Evolutionary conservation across 164 flowering plant genomes (phyloP).

Genomic region (Warburgia ugandensis): DNA sequence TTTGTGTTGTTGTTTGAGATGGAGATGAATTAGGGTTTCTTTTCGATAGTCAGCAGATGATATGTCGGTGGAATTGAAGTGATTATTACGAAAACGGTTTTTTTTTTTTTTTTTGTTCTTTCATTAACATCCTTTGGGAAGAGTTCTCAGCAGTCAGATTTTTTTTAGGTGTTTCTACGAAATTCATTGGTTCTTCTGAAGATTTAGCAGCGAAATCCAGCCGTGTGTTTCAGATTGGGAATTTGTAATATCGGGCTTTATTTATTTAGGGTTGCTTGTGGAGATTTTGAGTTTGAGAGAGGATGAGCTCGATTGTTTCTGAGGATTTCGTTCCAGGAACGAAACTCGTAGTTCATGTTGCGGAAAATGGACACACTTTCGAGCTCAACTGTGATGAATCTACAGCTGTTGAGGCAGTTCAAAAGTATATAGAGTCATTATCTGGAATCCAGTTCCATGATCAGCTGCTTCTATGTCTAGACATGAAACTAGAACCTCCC

Average conservation of each 20-base stretch:
- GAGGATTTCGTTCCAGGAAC: conserved; percentile 35
- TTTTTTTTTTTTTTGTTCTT: background rate
- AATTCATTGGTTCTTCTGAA: no score
- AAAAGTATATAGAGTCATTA: conserved; percentile 50
- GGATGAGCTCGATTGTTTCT: conserved; percentile 57
- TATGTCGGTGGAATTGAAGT: background rate
- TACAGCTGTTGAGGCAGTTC: conserved; percentile 60
- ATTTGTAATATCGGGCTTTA: conserved; percentile 1
- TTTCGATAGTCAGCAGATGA: no score
- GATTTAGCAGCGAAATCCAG: conserved; percentile 2
- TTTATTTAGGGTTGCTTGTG: conserved; percentile 14
- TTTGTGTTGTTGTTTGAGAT: background rate
- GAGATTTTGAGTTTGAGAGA: conserved; percentile 16
- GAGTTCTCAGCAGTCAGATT: background rate
- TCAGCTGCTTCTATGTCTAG: conserved; percentile 79
- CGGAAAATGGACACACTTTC: conserved; percentile 82
- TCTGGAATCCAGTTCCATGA: conserved; percentile 49
- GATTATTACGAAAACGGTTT: background rate
- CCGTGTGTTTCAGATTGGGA: background rate
- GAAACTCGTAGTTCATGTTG: conserved; percentile 68
- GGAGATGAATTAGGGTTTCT: conserved; percentile 6
- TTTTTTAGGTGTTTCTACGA: conserved; percentile 1
- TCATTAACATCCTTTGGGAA: background rate
- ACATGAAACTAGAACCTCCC: conserved; percentile 67
- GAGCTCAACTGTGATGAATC: conserved; percentile 68